Evolutionary conservation across 148 eudicot species (phyloP).

Genomic region (Chenopodium album): DNA sequence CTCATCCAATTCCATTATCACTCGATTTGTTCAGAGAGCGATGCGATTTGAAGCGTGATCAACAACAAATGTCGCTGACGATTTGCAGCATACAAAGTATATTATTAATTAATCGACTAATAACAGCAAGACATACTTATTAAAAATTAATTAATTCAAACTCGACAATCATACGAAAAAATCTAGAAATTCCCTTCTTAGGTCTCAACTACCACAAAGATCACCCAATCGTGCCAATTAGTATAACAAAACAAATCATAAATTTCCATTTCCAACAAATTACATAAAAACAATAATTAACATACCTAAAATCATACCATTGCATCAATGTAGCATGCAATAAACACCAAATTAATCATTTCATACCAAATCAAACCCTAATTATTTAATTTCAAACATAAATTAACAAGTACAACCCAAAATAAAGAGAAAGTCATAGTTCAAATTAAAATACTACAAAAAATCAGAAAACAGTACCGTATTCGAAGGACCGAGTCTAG

Average conservation of each 20-base stretch:
- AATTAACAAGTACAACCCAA: not conserved
- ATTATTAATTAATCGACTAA: not conserved
- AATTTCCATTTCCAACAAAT: not conserved
- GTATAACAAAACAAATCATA: not conserved
- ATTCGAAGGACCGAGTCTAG: slow-evolving; percentile 51
- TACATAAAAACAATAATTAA: not conserved
- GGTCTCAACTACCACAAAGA: not conserved
- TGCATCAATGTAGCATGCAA: slow-evolving; percentile 16
- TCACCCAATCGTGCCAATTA: slow-evolving; percentile 8
- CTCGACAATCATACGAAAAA: not conserved
- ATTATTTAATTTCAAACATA: not conserved
- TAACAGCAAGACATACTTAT: not conserved
- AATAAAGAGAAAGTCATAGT: not conserved
- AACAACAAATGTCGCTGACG: not conserved
- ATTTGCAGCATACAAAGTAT: not conserved
- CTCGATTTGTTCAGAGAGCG: not conserved
- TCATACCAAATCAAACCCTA: slow-evolving; percentile 22
- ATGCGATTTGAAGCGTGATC: not conserved
- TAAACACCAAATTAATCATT: not conserved
- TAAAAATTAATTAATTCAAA: not conserved
- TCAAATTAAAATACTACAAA: not conserved
- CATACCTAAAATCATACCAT: not conserved
- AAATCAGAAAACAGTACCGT: slow-evolving; percentile 35
- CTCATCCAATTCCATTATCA: not conserved
- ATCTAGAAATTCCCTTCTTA: slow-evolving; percentile 4